Evolutionary conservation across 352 stramenopile genomes (phyloP).

Genomic region (Globisporangium canariense): DNA sequence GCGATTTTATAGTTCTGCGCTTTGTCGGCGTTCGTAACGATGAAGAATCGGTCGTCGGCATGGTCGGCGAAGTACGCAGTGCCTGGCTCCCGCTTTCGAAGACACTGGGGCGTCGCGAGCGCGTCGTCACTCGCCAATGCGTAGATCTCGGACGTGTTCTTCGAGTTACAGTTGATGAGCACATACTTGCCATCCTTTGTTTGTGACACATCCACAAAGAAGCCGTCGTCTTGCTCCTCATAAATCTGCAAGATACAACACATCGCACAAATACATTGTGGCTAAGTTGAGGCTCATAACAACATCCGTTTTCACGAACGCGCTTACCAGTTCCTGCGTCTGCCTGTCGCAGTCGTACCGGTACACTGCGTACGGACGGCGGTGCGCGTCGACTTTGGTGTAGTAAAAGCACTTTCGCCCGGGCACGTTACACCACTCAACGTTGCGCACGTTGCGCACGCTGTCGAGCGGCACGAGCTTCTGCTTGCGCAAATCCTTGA

Average conservation of each 20-base stretch:
- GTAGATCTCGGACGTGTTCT: constrained; percentile 84
- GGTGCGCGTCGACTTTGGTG: constrained; percentile 62
- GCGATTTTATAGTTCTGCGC: constrained; percentile 81
- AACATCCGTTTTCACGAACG: no score
- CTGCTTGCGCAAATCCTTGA: constrained; percentile 35
- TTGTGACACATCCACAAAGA: constrained; percentile 82
- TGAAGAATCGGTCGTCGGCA: constrained; percentile 55
- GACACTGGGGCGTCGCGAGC: constrained; percentile 29
- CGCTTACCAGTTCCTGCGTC: constrained; percentile 48
- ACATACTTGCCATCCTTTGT: constrained; percentile 82
- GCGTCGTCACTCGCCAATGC: constrained; percentile 30
- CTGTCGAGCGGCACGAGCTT: constrained; percentile 31
- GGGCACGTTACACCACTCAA: constrained; percentile 50
- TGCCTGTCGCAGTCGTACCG: constrained; percentile 50
- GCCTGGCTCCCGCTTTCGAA: constrained; percentile 47
- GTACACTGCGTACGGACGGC: constrained; percentile 61
- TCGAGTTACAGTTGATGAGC: constrained; percentile 88
- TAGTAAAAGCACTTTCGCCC: constrained; percentile 62
- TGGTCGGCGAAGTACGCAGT: constrained; percentile 88
- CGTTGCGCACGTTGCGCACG: constrained; percentile 55
- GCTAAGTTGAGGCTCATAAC: neutral
- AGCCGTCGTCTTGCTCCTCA: constrained; percentile 65
- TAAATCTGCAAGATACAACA: constrained; percentile 47
- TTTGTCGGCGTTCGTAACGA: constrained; percentile 79
- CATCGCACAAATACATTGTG: no score